phyloP scores from a whole-genome alignment of 2,329 filamentous ascomycete genomes.

The Aureobasidium sp. region DNA sequence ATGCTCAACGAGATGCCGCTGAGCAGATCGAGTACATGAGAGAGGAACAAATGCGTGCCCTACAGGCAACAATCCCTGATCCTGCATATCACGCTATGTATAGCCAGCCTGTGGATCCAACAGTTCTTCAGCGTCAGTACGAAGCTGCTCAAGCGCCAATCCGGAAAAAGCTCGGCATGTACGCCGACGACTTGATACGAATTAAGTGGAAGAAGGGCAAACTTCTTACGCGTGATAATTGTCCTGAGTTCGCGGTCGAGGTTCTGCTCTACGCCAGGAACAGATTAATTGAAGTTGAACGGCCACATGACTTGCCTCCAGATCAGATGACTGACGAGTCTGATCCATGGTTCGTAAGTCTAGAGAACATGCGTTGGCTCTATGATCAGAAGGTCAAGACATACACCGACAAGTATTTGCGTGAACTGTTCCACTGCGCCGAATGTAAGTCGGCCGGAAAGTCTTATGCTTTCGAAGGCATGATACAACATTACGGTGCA shows the following conservation, averaged over 20 bases:
- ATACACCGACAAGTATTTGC: constrained; percentile 55
- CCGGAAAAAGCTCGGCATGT: constrained; percentile 53
- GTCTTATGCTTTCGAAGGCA: constrained; percentile 66
- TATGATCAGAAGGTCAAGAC: constrained; percentile 70
- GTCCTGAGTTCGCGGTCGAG: constrained; percentile 61
- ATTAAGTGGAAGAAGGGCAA: constrained; percentile 56
- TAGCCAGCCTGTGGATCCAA: constrained; percentile 46
- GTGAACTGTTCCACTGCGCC: constrained; percentile 69
- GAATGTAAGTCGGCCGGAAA: constrained; percentile 50
- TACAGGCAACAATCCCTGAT: constrained; percentile 40
- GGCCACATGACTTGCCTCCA: constrained; percentile 30
- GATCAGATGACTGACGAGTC: constrained; percentile 28
- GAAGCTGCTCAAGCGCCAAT: constrained; percentile 61
- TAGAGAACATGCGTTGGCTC: constrained; percentile 83
- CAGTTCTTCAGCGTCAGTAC: constrained; percentile 56
- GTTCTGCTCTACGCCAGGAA: constrained; percentile 44
- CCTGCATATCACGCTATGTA: constrained; percentile 40
- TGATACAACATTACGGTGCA: constrained; percentile 74
- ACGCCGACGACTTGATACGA: constrained; percentile 62
- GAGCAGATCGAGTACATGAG: constrained; percentile 47
- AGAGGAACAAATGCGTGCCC: constrained; percentile 24
- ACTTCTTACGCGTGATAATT: constrained; percentile 54
- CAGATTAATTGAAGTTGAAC: constrained; percentile 7
- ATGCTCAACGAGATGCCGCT: constrained; percentile 57
- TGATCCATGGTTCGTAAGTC: constrained; percentile 40